Conservation (phyloP, 169 alveolate genomes). For the Plasmodium relictum region DNA sequence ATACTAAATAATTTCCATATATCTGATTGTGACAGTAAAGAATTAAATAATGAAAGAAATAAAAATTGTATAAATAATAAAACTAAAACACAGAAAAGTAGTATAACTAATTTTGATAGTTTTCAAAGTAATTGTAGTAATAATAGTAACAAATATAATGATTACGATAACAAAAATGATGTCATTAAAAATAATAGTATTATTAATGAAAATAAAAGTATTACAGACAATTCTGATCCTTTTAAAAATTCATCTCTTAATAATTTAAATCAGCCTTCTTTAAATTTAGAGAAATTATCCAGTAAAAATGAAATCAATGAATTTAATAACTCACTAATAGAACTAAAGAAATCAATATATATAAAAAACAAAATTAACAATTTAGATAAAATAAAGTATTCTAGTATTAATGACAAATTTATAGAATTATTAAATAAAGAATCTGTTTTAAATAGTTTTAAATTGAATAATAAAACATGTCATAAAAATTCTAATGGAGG, state of each 20-base stretch:
- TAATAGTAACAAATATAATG: no score
- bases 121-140: no score
- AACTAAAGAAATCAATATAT: constrained; percentile 33
- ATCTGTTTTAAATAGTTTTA: background rate
- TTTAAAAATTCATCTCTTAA: background rate
- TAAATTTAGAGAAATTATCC: constrained; percentile 12
- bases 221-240: background rate
- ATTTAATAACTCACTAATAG: constrained; percentile 23
- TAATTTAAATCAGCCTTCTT: background rate
- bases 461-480: background rate
- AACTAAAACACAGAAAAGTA: background rate
- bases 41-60: no score
- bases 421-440: constrained; percentile 43
- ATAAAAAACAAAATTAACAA: constrained; percentile 7
- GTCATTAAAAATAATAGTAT: no score
- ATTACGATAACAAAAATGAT: no score
- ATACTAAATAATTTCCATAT: no score
- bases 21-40: no score
- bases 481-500: background rate
- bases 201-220: no score
- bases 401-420: constrained; percentile 33
- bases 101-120: background rate
- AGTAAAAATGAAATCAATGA: constrained; percentile 21
- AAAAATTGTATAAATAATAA: no score
- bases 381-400: constrained; percentile 28